Evolutionary conservation across 164 flowering plant species (phyloP).

Genomic region (Stephania yunnanensis): DNA sequence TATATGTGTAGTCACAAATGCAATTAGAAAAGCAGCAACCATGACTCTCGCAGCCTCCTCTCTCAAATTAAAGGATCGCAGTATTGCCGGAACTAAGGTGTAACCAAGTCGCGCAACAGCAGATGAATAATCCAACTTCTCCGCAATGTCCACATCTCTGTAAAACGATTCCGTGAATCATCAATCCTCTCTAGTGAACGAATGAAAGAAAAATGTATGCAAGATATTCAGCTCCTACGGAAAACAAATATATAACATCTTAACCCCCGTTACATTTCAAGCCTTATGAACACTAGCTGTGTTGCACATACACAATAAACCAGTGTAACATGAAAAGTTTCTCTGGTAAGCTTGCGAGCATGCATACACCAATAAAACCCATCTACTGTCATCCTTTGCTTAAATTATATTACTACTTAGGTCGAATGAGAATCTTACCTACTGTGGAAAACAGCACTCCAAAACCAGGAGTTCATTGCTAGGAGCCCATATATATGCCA

Average conservation of each 20-base stretch:
- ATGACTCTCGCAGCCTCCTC: constrained; percentile 81
- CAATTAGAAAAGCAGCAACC: constrained; percentile 74
- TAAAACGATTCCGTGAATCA: constrained; percentile 12
- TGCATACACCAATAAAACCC: too few relatives aligned
- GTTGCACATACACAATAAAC: background rate
- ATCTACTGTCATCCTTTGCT: too few relatives aligned
- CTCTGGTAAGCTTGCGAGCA: background rate
- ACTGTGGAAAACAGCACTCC: too few relatives aligned
- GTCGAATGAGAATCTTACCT: too few relatives aligned
- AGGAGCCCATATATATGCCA: too few relatives aligned
- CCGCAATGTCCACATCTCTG: constrained; percentile 81
- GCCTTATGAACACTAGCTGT: background rate
- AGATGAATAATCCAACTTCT: constrained; percentile 75
- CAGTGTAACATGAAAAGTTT: background rate
- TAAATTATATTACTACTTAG: too few relatives aligned
- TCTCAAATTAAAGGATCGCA: constrained; percentile 58
- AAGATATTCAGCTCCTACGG: background rate
- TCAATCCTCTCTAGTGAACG: background rate
- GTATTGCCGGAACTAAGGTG: constrained; percentile 49
- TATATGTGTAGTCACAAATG: constrained; percentile 80
- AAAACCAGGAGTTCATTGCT: too few relatives aligned
- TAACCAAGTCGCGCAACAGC: constrained; percentile 71
- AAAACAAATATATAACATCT: background rate
- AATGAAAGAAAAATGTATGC: background rate
- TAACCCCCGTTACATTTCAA: background rate